A percentile compares a stretch with the other conserved stretches of the same genome.
These are phyloP conservation scores for Russula foetens DNA, from an alignment of 768 basidiomycete genomes.

Conservation along the genomic window DNA sequence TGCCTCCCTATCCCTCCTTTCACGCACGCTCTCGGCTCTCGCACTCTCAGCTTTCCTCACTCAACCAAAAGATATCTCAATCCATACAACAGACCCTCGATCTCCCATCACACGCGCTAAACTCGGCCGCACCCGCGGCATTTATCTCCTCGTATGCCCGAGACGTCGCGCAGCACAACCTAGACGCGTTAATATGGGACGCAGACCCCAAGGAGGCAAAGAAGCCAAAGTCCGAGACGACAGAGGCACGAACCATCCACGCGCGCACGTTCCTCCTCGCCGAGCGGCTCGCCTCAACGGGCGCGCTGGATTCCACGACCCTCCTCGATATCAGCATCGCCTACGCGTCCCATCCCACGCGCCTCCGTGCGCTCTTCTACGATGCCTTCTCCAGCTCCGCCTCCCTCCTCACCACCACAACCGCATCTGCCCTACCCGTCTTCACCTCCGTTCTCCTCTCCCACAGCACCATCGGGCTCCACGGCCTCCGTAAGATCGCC, in stretches of 20 bases:
- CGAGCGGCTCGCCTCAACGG: constrained; percentile 38
- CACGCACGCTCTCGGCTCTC: constrained; percentile 40
- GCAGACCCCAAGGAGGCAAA: constrained; percentile 8
- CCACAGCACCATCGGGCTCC: constrained; percentile 41
- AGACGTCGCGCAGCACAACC: constrained; percentile 43
- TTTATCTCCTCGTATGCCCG: constrained; percentile 53
- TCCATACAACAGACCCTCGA: constrained; percentile 40
- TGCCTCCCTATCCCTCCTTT: constrained; percentile 50
- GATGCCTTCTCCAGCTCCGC: constrained; percentile 31
- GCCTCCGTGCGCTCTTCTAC: constrained; percentile 38
- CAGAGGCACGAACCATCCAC: constrained; percentile 39
- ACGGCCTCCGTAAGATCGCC: constrained; percentile 55
- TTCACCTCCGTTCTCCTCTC: constrained; percentile 39
- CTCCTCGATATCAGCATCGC: constrained; percentile 58
- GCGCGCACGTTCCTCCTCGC: constrained; percentile 47
- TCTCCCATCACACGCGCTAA: constrained; percentile 40
- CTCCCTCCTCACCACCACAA: constrained; percentile 28
- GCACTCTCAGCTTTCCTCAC: constrained; percentile 40
- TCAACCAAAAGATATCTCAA: constrained; percentile 41
- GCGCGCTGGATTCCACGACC: constrained; percentile 41
- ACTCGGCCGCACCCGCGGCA: constrained; percentile 35
- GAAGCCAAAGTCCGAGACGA: constrained; percentile 4
- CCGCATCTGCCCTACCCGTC: constrained; percentile 40
- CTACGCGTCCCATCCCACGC: constrained; percentile 40
- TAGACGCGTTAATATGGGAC: constrained; percentile 57